Percentiles rank a stretch among this genome's conserved stretches.
Conservation (phyloP, 1,139 yeast species). For the Petasospora rhodanensis region DNA sequence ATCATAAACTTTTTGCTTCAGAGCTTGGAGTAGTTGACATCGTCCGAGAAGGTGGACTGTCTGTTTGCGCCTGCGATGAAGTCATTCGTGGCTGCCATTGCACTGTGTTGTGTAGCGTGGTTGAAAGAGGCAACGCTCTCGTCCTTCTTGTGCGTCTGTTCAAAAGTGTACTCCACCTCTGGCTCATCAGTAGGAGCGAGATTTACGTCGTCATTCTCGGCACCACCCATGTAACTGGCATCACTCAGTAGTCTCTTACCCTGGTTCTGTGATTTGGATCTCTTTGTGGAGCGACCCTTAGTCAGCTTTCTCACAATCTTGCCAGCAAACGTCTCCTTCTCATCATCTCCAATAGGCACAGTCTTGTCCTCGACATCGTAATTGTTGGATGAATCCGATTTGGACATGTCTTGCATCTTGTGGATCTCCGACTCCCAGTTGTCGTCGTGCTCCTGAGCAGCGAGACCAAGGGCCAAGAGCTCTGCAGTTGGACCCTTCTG, state of each 20-base stretch:
- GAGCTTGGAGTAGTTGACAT: constrained; percentile 13
- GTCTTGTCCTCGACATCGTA: constrained; percentile 16
- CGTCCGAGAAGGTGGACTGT: constrained; percentile 4
- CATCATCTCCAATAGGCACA: constrained; percentile 17
- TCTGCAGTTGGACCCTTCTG: constrained; percentile 46
- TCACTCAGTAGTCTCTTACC: constrained; percentile 17
- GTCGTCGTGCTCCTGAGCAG: constrained; percentile 66
- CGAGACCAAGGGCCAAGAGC: constrained; percentile 58
- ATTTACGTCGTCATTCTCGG: too few species aligned
- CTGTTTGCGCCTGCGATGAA: constrained; percentile 12
- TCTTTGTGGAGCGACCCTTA: constrained; percentile 21
- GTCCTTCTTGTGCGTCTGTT: constrained; percentile 14
- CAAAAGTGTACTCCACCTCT: constrained; percentile 10
- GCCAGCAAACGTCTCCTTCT: constrained; percentile 31
- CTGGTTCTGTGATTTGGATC: constrained; percentile 12
- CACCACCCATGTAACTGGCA: constrained; percentile 6
- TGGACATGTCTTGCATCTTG: constrained; percentile 38
- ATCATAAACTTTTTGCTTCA: too few species aligned
- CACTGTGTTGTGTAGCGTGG: constrained; percentile 10
- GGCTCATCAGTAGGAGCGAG: constrained; percentile 2
- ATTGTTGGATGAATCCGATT: constrained; percentile 13
- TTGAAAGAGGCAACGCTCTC: constrained; percentile 20
- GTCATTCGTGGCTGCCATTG: constrained; percentile 19
- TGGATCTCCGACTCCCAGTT: constrained; percentile 70
- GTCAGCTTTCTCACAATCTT: constrained; percentile 31